Percentiles rank a stretch among this genome's conserved stretches.
Conservation (phyloP, 2,329 filamentous ascomycete genomes). For the Akanthomyces muscarius region DNA sequence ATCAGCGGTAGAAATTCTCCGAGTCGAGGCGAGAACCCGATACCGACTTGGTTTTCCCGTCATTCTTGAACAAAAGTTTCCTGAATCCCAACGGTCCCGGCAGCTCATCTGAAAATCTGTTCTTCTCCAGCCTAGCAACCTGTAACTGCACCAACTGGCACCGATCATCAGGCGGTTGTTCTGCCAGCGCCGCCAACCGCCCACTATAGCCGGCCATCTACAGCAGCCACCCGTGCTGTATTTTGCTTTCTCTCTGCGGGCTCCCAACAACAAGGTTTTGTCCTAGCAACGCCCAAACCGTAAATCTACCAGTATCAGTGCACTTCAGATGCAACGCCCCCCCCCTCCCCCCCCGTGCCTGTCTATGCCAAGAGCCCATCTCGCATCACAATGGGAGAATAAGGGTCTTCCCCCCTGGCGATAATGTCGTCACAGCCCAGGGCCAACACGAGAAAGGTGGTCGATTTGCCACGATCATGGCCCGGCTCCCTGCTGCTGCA, state of each 20-base stretch:
- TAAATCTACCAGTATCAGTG: no score
- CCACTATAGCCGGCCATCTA: background rate
- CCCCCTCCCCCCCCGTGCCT: background rate
- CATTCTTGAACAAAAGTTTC: no score
- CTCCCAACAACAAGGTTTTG: background rate
- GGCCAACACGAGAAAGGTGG: slow-evolving; percentile 7
- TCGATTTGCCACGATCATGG: background rate
- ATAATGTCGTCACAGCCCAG: slow-evolving; percentile 1
- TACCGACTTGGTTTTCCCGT: no score
- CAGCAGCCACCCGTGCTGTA: no score
- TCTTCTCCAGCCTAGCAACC: no score
- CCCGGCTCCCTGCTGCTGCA: no score
- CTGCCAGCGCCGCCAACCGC: background rate
- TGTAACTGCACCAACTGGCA: no score
- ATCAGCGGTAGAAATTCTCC: background rate
- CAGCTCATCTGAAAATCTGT: no score
- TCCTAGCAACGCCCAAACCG: background rate
- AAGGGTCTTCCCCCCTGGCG: background rate
- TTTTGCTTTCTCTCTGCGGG: no score
- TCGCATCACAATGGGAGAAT: background rate
- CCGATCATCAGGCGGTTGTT: background rate
- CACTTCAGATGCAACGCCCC: background rate
- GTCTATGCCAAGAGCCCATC: background rate
- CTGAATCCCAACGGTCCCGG: no score
- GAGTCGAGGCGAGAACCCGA: no score